Percentiles rank a stretch among this genome's conserved stretches.
Evolutionary conservation across 2,329 filamentous ascomycete species (phyloP).

Genomic region (Aureobasidium sp.): DNA sequence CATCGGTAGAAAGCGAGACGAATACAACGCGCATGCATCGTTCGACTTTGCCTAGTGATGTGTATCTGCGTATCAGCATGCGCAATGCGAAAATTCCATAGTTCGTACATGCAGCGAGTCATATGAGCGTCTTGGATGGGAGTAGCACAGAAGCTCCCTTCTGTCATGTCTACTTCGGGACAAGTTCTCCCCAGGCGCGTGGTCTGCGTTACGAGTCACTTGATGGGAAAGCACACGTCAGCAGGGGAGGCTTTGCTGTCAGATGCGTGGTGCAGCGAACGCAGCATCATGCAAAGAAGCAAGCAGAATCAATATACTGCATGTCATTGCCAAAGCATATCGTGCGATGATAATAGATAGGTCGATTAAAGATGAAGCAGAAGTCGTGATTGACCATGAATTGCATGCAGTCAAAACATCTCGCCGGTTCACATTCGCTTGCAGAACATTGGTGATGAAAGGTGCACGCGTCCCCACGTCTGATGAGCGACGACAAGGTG

Average conservation of each 20-base stretch:
- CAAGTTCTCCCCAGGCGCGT: neutral
- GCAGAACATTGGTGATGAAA: neutral
- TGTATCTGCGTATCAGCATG: neutral
- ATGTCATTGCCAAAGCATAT: neutral
- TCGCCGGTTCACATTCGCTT: neutral
- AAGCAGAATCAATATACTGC: neutral
- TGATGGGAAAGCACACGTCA: slow-evolving; percentile 2
- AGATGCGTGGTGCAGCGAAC: neutral
- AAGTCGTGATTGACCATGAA: neutral
- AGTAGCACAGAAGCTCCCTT: neutral
- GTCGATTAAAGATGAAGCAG: neutral
- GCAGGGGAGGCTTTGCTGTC: neutral
- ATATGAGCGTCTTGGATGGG: neutral
- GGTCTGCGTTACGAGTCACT: slow-evolving; percentile 4
- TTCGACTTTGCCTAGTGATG: neutral
- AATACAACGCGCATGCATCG: neutral
- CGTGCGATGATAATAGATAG: neutral
- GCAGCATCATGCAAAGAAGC: neutral
- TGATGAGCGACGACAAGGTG: neutral
- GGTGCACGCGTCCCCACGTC: slow-evolving; percentile 1
- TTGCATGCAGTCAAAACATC: neutral
- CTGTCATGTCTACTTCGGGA: neutral
- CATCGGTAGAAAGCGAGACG: neutral
- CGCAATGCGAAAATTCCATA: neutral
- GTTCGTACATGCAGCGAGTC: neutral